Percentiles rank a stretch among this genome's conserved stretches.
phyloP scores from a whole-genome alignment of 768 basidiomycete genomes.

The Termitomyces sp. region DNA sequence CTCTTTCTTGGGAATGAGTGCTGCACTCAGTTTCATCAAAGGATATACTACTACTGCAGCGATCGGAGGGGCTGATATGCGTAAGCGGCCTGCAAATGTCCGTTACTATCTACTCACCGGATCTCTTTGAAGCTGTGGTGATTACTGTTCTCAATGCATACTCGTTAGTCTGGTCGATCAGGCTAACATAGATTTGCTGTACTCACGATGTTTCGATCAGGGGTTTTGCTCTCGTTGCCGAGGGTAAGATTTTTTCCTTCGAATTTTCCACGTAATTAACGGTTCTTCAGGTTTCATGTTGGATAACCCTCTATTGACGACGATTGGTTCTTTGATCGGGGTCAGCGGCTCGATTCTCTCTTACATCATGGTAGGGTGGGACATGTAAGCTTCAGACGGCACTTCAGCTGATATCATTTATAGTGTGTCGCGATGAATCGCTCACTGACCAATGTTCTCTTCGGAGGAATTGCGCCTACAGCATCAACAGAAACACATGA shows the following conservation, averaged over 20 bases:
- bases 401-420: constrained; percentile 5
- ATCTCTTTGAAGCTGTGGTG: constrained; percentile 58
- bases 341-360: constrained; percentile 89
- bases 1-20: constrained; percentile 67
- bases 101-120: background rate
- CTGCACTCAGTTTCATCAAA: constrained; percentile 76
- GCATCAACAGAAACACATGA: constrained; percentile 54
- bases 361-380: constrained; percentile 72
- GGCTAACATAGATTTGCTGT: background rate
- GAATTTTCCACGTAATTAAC: background rate
- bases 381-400: background rate
- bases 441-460: constrained; percentile 78
- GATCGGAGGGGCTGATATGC: constrained; percentile 94
- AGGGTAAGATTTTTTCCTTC: constrained; percentile 39
- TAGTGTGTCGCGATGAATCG: constrained; percentile 94
- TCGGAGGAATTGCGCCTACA: constrained; percentile 73
- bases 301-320: constrained; percentile 78
- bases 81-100: constrained; percentile 36
- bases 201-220: constrained; percentile 15
- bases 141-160: constrained; percentile 91
- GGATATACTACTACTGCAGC: constrained; percentile 86
- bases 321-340: constrained; percentile 82
- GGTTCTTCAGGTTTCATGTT: constrained; percentile 67
- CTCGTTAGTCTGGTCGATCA: constrained; percentile 35
- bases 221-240: constrained; percentile 86